Percentiles rank a stretch among this genome's conserved stretches.
These are phyloP conservation scores for Euphorbia peplus DNA, from an alignment of 345 rosid species.

Conservation along the genomic window DNA sequence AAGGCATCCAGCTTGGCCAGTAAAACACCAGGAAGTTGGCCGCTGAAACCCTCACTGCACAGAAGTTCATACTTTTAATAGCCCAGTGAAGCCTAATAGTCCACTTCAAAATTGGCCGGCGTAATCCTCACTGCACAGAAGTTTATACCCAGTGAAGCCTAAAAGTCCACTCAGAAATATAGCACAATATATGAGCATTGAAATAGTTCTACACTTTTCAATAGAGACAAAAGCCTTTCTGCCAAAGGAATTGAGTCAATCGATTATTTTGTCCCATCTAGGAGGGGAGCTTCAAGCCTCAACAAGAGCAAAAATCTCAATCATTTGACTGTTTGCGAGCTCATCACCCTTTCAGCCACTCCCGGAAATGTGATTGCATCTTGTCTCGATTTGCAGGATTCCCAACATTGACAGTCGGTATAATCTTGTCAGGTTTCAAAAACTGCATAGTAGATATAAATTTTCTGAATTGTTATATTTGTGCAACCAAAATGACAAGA, in stretches of 20 bases:
- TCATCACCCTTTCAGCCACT: slow-evolving; percentile 54
- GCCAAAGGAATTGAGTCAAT: background rate
- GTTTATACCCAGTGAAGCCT: background rate
- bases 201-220: background rate
- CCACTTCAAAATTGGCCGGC: slow-evolving; percentile 1
- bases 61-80: background rate
- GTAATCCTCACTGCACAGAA: background rate
- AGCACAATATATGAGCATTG: background rate
- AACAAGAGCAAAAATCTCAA: background rate
- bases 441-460: slow-evolving; percentile 36
- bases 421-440: slow-evolving; percentile 64
- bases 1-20: background rate
- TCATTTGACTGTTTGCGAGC: slow-evolving; percentile 6
- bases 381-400: slow-evolving; percentile 60
- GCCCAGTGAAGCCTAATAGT: background rate
- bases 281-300: background rate
- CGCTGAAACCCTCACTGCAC: background rate
- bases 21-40: background rate
- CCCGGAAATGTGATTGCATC: slow-evolving; percentile 65
- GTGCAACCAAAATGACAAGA: slow-evolving; percentile 6
- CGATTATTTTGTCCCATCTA: background rate
- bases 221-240: background rate
- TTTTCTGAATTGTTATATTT: background rate
- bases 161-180: background rate
- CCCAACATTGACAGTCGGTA: slow-evolving; percentile 68